These are phyloP conservation scores for Marasmius fiardii DNA, from an alignment of 1,284 basidiomycete genomes.

Conservation along the genomic window DNA sequence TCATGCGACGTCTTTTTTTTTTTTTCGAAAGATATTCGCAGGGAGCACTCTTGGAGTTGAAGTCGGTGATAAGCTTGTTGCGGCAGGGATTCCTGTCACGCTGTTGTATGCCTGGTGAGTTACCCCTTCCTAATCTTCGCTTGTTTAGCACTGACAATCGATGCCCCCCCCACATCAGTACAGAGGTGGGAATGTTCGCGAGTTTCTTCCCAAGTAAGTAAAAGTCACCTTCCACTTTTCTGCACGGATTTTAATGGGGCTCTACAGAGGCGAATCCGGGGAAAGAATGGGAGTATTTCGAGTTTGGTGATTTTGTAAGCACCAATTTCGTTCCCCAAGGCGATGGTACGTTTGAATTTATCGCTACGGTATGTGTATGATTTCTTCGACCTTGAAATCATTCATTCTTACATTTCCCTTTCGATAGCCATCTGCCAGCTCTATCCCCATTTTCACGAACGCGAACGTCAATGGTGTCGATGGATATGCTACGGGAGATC, in stretches of 20 bases:
- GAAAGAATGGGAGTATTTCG: constrained; percentile 26
- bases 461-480: constrained; percentile 18
- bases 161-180: not conserved
- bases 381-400: not conserved
- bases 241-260: not conserved
- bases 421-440: not conserved
- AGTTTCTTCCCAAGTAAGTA: not conserved
- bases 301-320: too few relatives aligned
- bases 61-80: constrained; percentile 22
- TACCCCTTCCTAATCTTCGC: not conserved
- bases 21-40: constrained; percentile 27
- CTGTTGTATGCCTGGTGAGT: constrained; percentile 23
- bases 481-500: constrained; percentile 36
- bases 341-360: constrained; percentile 18
- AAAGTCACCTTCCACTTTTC: not conserved
- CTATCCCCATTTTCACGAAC: constrained; percentile 16
- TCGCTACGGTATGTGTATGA: constrained; percentile 16
- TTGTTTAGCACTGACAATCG: too few relatives aligned
- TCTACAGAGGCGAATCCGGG: not conserved
- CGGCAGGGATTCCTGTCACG: constrained; percentile 20
- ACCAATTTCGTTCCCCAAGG: constrained; percentile 5
- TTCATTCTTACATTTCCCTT: not conserved
- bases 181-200: not conserved
- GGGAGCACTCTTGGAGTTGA: constrained; percentile 25
- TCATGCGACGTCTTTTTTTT: too few relatives aligned